Base-by-base conservation (phyloP, 2,329 filamentous ascomycete genomes). In the Alternaria sp. region DNA sequence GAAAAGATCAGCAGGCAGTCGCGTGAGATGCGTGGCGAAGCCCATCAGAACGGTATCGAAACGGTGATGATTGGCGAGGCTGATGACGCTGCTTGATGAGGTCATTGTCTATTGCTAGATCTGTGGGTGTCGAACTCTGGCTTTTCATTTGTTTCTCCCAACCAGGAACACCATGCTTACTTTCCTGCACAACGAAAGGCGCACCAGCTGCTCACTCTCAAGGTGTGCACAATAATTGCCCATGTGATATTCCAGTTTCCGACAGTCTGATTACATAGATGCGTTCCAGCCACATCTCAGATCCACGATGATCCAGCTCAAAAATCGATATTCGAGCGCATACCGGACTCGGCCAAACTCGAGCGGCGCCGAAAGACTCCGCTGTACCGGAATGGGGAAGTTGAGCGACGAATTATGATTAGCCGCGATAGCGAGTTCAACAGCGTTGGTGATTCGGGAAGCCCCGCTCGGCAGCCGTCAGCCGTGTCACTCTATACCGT, bases 381-480 rank as follows among this genome's bases (percentile, higher is more conserved):
- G 47, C 26, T 37, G 46, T 25, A 33, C 55, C 45, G 26, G 20
- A 60, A 57, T 15, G 41, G 56, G 62, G 33, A 62, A 56, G 33
- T 60, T 10, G 55, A n/a, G 45, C 58, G 61, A 56, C 50, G 28
- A 44, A 45, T 28, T 55, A 18, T 69, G 62, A 66, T 67, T 65
- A 53, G 62, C 58, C 61, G 56, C 41, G 11, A 43, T 53, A 56
- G 54, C 25, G 28, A 60, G 30, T 46, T 60, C 58, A 56, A 62
- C 55, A 55, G 63, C 46, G 51, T 55, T 64, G 56, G 58, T 55
- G 54, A 60, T 55, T 64, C 68, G 69, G 69, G 66, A 66, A 71
- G 69, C 69, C 66, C 69, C 69, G 69, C 66, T 61, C 61, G 66
- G 63, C 66, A 69, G 61, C 63, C 63, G 66, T 61, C 63, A 69